Evolutionary conservation across 2,329 filamentous ascomycete genomes (phyloP).

Genomic region (Fusarium pilosicola): DNA sequence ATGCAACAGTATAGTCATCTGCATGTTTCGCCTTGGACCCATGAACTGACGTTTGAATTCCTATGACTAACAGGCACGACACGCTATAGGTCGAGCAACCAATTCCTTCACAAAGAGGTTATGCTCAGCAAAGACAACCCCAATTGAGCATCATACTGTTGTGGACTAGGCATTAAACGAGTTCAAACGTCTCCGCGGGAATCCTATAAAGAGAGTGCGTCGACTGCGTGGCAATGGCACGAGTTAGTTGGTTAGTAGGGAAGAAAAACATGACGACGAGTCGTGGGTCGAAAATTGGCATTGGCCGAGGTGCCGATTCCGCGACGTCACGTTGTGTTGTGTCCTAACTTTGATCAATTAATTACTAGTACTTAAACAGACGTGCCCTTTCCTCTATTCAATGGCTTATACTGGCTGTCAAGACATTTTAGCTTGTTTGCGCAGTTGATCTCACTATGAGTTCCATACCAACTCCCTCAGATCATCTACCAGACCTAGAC

Average conservation of each 20-base stretch:
- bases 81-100: not conserved
- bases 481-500: conserved; percentile 1
- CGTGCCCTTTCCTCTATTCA: not conserved
- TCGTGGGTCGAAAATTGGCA: conserved; percentile 19
- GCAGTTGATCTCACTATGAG: conserved; percentile 4
- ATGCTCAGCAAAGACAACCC: not conserved
- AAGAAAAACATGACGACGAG: not conserved
- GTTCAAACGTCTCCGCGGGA: conserved; percentile 16
- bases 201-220: conserved; percentile 1
- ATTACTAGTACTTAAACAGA: not conserved
- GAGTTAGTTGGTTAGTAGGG: not conserved
- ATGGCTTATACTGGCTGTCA: not conserved
- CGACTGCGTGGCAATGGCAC: not conserved
- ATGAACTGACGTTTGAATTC: conserved; percentile 16
- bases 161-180: conserved; percentile 4
- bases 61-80: conserved; percentile 15
- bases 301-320: conserved; percentile 22
- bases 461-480: not conserved
- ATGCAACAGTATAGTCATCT: not conserved
- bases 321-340: conserved; percentile 11
- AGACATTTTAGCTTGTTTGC: not conserved
- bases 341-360: not conserved
- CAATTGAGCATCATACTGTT: conserved; percentile 14
- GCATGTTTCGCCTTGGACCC: not conserved
- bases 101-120: not conserved